Evolutionary conservation across 2,329 filamentous ascomycete species (phyloP).

Genomic region (Pseudogymnoascus sp.): DNA sequence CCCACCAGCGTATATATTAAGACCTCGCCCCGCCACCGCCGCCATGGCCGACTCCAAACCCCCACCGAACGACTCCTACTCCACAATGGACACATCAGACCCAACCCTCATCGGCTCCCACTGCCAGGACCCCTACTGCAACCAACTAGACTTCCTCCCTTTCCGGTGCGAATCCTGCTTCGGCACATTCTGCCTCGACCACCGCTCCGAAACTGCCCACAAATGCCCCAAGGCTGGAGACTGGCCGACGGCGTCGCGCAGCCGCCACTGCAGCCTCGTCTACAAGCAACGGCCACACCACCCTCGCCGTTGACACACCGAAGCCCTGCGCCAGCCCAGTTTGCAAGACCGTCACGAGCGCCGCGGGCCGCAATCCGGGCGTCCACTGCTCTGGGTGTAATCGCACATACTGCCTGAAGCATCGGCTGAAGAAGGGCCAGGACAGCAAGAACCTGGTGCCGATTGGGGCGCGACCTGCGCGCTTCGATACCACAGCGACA

Average conservation of each 20-base stretch:
- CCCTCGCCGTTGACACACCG: slow-evolving; percentile 50
- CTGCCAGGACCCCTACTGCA: slow-evolving; percentile 87
- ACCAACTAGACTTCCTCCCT: slow-evolving; percentile 91
- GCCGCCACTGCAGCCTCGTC: slow-evolving; percentile 50
- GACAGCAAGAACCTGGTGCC: slow-evolving; percentile 71
- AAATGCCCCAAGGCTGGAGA: slow-evolving; percentile 55
- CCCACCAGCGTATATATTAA: slow-evolving; percentile 4
- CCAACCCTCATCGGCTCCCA: slow-evolving; percentile 81
- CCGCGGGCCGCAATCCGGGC: slow-evolving; percentile 45
- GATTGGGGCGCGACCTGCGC: slow-evolving; percentile 43
- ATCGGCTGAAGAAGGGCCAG: slow-evolving; percentile 73
- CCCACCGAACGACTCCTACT: slow-evolving; percentile 51
- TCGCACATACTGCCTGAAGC: slow-evolving; percentile 69
- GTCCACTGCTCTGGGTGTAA: slow-evolving; percentile 68
- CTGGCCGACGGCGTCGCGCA: slow-evolving; percentile 53
- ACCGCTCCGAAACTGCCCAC: slow-evolving; percentile 80
- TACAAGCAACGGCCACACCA: slow-evolving; percentile 39
- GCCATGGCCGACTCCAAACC: slow-evolving; percentile 49
- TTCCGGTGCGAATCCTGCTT: slow-evolving; percentile 88
- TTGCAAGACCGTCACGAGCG: slow-evolving; percentile 64
- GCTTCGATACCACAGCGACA: slow-evolving; percentile 40
- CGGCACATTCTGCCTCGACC: slow-evolving; percentile 84
- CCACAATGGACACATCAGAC: slow-evolving; percentile 69
- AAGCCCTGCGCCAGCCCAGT: slow-evolving; percentile 60
- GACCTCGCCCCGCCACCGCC: slow-evolving; percentile 13